Percentiles rank a stretch among this genome's conserved stretches.
phyloP scores from a whole-genome alignment of 2,329 filamentous ascomycete species.

The Leptographium radiaticola region DNA sequence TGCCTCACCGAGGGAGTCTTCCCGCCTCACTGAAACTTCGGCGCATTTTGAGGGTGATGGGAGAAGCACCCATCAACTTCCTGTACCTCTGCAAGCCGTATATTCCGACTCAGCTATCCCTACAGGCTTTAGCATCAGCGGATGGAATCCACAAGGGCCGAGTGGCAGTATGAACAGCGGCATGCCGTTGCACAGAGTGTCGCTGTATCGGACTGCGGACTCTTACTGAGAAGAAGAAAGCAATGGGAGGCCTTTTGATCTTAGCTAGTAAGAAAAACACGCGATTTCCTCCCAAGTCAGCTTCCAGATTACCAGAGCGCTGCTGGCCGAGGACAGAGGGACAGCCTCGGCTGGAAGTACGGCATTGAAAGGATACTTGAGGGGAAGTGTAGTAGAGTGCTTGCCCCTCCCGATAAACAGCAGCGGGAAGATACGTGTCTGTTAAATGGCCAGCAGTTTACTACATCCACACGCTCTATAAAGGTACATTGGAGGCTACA shows the following conservation, averaged over 20 bases:
- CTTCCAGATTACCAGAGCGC: too few relatives aligned
- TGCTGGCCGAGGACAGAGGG: too few relatives aligned
- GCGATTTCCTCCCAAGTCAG: not conserved
- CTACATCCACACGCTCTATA: not conserved
- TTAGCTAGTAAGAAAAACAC: not conserved
- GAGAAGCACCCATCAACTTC: not conserved
- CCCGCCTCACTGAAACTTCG: not conserved
- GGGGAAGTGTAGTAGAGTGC: too few relatives aligned
- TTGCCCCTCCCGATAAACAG: too few relatives aligned
- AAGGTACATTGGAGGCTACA: not conserved
- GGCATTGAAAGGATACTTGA: not conserved
- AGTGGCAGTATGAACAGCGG: not conserved
- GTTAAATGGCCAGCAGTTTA: too few relatives aligned
- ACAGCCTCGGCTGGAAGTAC: too few relatives aligned
- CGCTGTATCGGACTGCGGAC: not conserved
- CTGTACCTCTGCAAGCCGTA: not conserved
- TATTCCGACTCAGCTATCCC: not conserved
- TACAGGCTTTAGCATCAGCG: not conserved
- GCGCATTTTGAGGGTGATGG: not conserved
- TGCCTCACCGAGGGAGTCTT: too few relatives aligned
- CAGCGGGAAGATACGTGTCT: too few relatives aligned
- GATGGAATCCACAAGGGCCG: not conserved
- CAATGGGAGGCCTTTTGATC: not conserved
- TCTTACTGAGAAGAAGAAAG: not conserved
- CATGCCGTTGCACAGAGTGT: not conserved